Evolutionary conservation across 2,329 filamentous ascomycete species (phyloP).

Genomic region (Cercospora janseana): DNA sequence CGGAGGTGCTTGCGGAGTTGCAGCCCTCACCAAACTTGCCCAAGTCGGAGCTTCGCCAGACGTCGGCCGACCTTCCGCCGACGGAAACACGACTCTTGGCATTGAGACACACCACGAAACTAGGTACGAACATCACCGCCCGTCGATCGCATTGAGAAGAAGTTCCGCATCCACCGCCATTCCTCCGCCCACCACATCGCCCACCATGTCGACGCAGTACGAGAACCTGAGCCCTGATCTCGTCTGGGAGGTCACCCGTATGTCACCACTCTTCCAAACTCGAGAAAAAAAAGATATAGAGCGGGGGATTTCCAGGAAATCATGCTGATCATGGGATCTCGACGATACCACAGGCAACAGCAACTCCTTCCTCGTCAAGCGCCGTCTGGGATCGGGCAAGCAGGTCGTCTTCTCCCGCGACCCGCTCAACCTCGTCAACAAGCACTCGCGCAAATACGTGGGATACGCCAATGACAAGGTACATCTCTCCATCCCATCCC

Average conservation of each 20-base stretch:
- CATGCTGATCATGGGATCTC: conserved; percentile 11
- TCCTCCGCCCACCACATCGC: conserved; percentile 48
- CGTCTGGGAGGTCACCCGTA: conserved; percentile 93
- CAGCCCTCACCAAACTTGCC: background rate
- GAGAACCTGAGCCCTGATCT: conserved; percentile 81
- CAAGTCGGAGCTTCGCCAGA: background rate
- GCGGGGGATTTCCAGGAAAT: conserved; percentile 3
- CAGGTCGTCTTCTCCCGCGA: conserved; percentile 83
- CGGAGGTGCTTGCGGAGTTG: conserved; percentile 2
- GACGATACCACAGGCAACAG: conserved; percentile 63
- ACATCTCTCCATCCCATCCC: conserved; percentile 40
- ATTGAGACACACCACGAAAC: conserved; percentile 6
- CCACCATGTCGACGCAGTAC: conserved; percentile 52
- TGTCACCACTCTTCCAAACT: conserved; percentile 48
- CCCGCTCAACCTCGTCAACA: conserved; percentile 88
- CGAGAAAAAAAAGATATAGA: conserved; percentile 9
- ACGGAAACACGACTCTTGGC: conserved; percentile 5
- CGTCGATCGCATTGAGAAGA: conserved; percentile 9
- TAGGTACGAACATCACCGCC: conserved; percentile 3
- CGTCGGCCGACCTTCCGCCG: background rate
- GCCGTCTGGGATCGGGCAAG: conserved; percentile 68
- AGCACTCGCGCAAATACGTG: conserved; percentile 88
- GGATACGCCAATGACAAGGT: conserved; percentile 75
- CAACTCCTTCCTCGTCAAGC: conserved; percentile 92
- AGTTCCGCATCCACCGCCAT: too few relatives aligned